Evolutionary conservation across 2,329 filamentous ascomycete genomes (phyloP).

Genomic region (Reticulascus tulasneorum): DNA sequence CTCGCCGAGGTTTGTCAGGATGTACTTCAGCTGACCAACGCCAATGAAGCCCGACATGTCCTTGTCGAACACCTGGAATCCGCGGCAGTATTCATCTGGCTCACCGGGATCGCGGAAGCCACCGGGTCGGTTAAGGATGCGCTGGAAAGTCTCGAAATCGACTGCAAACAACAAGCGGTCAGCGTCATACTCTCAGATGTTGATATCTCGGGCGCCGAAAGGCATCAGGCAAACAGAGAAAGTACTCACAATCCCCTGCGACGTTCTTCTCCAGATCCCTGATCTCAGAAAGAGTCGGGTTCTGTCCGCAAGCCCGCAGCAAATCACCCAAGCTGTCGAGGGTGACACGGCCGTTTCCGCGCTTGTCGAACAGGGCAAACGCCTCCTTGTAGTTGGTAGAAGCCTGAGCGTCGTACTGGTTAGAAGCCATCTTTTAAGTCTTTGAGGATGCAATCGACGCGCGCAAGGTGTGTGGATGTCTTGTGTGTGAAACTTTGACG

Average conservation of each 20-base stretch:
- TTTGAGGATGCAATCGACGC: too few relatives aligned
- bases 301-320: slow-evolving; percentile 94
- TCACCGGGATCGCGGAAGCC: slow-evolving; percentile 98
- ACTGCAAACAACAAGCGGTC: slow-evolving; percentile 49
- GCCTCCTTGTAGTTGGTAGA: slow-evolving; percentile 99
- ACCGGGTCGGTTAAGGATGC: slow-evolving; percentile 93
- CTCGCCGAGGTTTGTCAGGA: slow-evolving; percentile 95
- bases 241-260: slow-evolving; percentile 85
- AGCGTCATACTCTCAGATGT: neutral
- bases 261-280: slow-evolving; percentile 85
- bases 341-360: slow-evolving; percentile 87
- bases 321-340: slow-evolving; percentile 87
- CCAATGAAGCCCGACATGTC: slow-evolving; percentile 98
- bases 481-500: slow-evolving; percentile 1
- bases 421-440: slow-evolving; percentile 51
- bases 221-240: neutral
- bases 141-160: slow-evolving; percentile 96
- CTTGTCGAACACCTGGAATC: slow-evolving; percentile 99
- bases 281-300: slow-evolving; percentile 92
- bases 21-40: slow-evolving; percentile 95
- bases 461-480: neutral
- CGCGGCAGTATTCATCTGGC: slow-evolving; percentile 96
- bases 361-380: slow-evolving; percentile 99
- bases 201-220: neutral
- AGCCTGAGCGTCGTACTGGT: slow-evolving; percentile 55